phyloP scores from a whole-genome alignment of 1,284 basidiomycete genomes.

The Naganishia albida region DNA sequence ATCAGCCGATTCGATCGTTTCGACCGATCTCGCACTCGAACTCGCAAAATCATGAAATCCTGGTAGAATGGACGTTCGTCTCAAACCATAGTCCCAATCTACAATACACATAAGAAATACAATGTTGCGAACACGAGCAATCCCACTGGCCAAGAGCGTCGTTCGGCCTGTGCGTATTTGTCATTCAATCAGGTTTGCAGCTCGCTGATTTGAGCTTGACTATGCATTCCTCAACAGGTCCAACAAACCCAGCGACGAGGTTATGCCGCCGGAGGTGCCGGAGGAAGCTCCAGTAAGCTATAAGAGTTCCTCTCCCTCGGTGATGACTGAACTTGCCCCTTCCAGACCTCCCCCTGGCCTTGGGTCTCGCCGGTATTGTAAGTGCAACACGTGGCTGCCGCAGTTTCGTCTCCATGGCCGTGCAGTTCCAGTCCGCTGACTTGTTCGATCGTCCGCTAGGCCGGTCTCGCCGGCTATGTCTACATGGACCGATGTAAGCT shows the following conservation, averaged over 20 bases:
- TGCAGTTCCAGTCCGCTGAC: constrained; percentile 2
- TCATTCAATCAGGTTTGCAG: background rate
- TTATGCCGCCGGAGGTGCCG: constrained; percentile 36
- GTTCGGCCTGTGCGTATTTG: constrained; percentile 26
- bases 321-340: background rate
- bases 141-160: constrained; percentile 29
- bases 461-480: constrained; percentile 46
- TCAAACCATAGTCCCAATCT: background rate
- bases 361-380: constrained; percentile 45
- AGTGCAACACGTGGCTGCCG: too few relatives aligned
- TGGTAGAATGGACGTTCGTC: background rate
- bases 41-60: background rate
- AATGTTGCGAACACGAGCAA: constrained; percentile 32
- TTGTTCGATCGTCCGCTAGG: constrained; percentile 17
- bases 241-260: constrained; percentile 31
- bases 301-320: background rate
- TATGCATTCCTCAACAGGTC: too few relatives aligned
- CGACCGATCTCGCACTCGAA: constrained; percentile 4
- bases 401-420: too few relatives aligned
- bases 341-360: constrained; percentile 42
- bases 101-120: background rate
- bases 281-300: constrained; percentile 33
- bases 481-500: constrained; percentile 40
- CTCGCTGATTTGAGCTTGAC: constrained; percentile 1
- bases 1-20: constrained; percentile 16